A percentile compares a stretch with the other conserved stretches of the same genome.
These are phyloP conservation scores for Cercospora sp. DNA, from an alignment of 2,329 filamentous ascomycete genomes.

Conservation along the genomic window DNA sequence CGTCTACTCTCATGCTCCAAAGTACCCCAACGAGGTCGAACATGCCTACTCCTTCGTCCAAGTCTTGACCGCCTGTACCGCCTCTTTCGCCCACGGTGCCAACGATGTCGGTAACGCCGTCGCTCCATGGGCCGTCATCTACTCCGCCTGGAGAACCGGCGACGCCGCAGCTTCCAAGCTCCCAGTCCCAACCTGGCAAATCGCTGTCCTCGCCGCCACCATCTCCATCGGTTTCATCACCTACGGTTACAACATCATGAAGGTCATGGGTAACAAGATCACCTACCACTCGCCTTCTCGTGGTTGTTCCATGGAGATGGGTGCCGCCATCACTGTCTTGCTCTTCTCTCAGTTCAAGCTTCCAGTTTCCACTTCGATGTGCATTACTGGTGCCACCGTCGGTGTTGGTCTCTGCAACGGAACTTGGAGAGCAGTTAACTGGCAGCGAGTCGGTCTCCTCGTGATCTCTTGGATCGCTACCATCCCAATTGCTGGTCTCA, in stretches of 20 bases:
- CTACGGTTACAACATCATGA: slow-evolving; percentile 67
- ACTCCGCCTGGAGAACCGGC: slow-evolving; percentile 58
- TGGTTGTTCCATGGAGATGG: slow-evolving; percentile 62
- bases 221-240: slow-evolving; percentile 61
- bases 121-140: slow-evolving; percentile 64
- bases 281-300: slow-evolving; percentile 56
- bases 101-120: slow-evolving; percentile 67
- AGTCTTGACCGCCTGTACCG: slow-evolving; percentile 67
- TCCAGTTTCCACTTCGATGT: slow-evolving; percentile 65
- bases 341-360: slow-evolving; percentile 63
- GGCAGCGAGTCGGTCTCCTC: slow-evolving; percentile 62
- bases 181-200: slow-evolving; percentile 71
- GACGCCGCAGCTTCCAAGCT: slow-evolving; percentile 57
- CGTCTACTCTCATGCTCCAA: slow-evolving; percentile 56
- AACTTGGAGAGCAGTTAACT: slow-evolving; percentile 61
- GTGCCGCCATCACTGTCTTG: slow-evolving; percentile 62
- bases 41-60: slow-evolving; percentile 67
- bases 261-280: slow-evolving; percentile 59
- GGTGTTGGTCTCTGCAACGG: slow-evolving; percentile 64
- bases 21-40: slow-evolving; percentile 64
- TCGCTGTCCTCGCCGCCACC: slow-evolving; percentile 63
- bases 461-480: slow-evolving; percentile 63
- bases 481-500: slow-evolving; percentile 57
- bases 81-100: slow-evolving; percentile 69
- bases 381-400: slow-evolving; percentile 62